phyloP scores from a whole-genome alignment of 441 rosid species.

The Adansonia rubrostipa region DNA sequence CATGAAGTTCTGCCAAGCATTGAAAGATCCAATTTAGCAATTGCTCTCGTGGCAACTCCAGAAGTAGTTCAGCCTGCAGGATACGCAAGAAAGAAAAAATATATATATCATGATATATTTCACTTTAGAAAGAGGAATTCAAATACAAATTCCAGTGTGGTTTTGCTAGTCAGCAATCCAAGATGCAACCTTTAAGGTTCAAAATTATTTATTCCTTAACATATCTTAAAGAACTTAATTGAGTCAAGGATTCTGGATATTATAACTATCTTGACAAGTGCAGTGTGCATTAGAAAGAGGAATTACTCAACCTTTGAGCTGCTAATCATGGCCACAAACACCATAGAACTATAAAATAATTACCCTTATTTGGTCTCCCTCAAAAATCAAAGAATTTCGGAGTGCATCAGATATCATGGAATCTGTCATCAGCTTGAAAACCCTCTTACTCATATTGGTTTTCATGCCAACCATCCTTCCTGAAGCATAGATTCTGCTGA shows the following conservation, averaged over 20 bases:
- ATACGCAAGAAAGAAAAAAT: not conserved
- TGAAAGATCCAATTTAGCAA: constrained; percentile 91
- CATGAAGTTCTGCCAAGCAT: constrained; percentile 86
- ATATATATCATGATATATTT: not conserved
- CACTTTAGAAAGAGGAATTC: not conserved
- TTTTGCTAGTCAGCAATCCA: not conserved
- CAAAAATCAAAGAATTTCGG: constrained; percentile 64
- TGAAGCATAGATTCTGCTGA: constrained; percentile 68
- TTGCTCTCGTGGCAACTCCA: constrained; percentile 92
- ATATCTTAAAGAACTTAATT: constrained; percentile 5
- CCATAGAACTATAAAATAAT: constrained; percentile 7
- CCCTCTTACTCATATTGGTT: constrained; percentile 79
- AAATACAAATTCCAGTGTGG: not conserved
- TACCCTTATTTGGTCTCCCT: constrained; percentile 87
- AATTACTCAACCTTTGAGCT: not conserved
- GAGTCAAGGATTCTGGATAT: not conserved
- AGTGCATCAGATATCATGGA: constrained; percentile 72
- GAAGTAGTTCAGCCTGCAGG: constrained; percentile 88
- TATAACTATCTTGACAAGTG: not conserved
- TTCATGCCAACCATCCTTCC: constrained; percentile 92
- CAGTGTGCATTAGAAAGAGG: not conserved
- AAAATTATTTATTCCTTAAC: not conserved
- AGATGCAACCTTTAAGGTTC: not conserved
- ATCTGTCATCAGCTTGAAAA: constrained; percentile 81
- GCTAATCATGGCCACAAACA: not conserved